phyloP scores from a whole-genome alignment of 129 eudicot species.

The Scalesia atractyloides region DNA sequence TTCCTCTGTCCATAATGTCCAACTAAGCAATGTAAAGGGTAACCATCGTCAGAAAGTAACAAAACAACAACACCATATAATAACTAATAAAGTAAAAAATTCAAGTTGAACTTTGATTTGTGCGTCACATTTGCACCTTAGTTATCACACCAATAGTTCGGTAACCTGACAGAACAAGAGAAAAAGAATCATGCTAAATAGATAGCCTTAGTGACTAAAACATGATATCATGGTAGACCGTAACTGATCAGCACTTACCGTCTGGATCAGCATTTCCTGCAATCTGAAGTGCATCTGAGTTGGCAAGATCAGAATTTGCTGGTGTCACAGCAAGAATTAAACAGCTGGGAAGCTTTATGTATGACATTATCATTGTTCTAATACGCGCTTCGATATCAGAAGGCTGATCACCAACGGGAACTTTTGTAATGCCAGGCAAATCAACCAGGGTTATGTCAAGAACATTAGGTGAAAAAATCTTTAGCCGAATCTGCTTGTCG shows the following conservation, averaged over 20 bases:
- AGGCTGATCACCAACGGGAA: slow-evolving; percentile 99
- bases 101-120: slow-evolving; percentile 3
- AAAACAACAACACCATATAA: slow-evolving; percentile 14
- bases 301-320: slow-evolving; percentile 91
- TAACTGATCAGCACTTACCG: slow-evolving; percentile 45
- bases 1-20: slow-evolving; percentile 99
- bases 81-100: neutral
- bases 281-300: slow-evolving; percentile 96
- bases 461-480: slow-evolving; percentile 93
- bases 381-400: slow-evolving; percentile 94
- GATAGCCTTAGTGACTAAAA: neutral
- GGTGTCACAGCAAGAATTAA: slow-evolving; percentile 95
- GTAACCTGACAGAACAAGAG: slow-evolving; percentile 53
- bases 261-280: slow-evolving; percentile 98
- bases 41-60: slow-evolving; percentile 9
- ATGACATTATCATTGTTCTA: slow-evolving; percentile 90
- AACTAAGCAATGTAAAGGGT: slow-evolving; percentile 54
- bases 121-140: slow-evolving; percentile 49
- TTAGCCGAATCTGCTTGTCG: slow-evolving; percentile 91
- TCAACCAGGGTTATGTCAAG: slow-evolving; percentile 97
- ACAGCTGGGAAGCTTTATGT: slow-evolving; percentile 79
- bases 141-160: slow-evolving; percentile 99
- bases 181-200: slow-evolving; percentile 18
- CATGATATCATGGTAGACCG: neutral
- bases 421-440: slow-evolving; percentile 92